Conservation (phyloP, 2,329 filamentous ascomycete species). For the Monosporascus sp. region DNA sequence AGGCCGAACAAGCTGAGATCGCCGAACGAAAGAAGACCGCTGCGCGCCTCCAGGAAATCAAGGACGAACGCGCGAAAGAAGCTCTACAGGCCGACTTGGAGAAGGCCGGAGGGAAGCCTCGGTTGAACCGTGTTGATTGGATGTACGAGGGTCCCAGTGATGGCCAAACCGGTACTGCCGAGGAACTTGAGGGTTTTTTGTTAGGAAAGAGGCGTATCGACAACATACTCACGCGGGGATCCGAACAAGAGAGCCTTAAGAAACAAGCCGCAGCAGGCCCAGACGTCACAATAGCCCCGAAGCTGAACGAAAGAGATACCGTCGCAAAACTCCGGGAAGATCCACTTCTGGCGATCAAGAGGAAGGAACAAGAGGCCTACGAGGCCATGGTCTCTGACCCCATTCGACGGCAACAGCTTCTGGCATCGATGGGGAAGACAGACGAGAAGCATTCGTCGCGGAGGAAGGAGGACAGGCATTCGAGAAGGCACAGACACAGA, state of each 20-base stretch:
- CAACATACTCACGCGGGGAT: constrained; percentile 70
- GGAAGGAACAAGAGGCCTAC: constrained; percentile 78
- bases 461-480: constrained; percentile 38
- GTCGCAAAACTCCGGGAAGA: constrained; percentile 85
- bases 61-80: constrained; percentile 87
- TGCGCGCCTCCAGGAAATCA: constrained; percentile 85
- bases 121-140: constrained; percentile 85
- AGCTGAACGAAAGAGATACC: constrained; percentile 71
- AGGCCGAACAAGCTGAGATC: constrained; percentile 50
- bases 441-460: constrained; percentile 36
- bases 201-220: constrained; percentile 91
- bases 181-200: constrained; percentile 91
- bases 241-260: constrained; percentile 73
- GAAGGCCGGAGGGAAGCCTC: constrained; percentile 75
- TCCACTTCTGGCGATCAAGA: constrained; percentile 88
- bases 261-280: constrained; percentile 57
- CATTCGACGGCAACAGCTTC: constrained; percentile 59
- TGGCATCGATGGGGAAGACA: constrained; percentile 56
- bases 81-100: constrained; percentile 89
- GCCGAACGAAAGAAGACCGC: constrained; percentile 93
- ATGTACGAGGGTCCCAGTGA: constrained; percentile 89
- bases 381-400: constrained; percentile 76
- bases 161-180: constrained; percentile 68
- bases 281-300: constrained; percentile 54
- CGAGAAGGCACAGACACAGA: constrained; percentile 31